Base-by-base conservation (phyloP, 2,329 filamentous ascomycete species). In the Trichoderma sp. region DNA sequence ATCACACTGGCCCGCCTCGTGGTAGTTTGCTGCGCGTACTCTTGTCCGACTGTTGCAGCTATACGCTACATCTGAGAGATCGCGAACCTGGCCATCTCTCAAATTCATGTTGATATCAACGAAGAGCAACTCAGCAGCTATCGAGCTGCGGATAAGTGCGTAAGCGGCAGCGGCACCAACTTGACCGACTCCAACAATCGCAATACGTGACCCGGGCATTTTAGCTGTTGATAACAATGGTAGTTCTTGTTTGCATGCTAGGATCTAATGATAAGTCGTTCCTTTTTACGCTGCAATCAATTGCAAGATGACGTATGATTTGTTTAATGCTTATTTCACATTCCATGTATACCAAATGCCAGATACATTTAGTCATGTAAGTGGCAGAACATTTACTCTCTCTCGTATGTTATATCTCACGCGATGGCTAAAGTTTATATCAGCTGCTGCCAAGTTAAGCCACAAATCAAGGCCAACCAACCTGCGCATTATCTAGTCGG, bases 1-100 rank as follows among this genome's bases (percentile, higher is more conserved):
- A 74, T 88, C 86, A 59, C 84, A 84, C 75, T 86, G 83, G n/a
- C 83, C 81, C 2, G 86, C 86, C 74, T 88, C 86, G 26, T 79
- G 79, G 66, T 83, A 80, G 23, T 80, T 82, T 20, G 82, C 86
- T 1, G 81, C 81, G 32, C 82, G 81, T 4, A 87, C 82, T 39
- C 79, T 81, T 5, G 83, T 85, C 23, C 78, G 78, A 50, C 65
- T 82, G 32, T 82, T 81, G 20, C 80, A 81, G 70, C 82, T 82
- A 66, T 82, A 85, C 2, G 84, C 85, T 0, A 82, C 84, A 77
- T 88, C 87, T 26, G 81, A 80, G 15, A 88, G 83, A 76, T 89
- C 87, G 65, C 82, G 80, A 4, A 87, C 85, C 78, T 86, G 85
- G 30, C 81, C 85, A 76, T 85, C 81, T 69, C 85, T 79, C 30